Evolutionary conservation across 257 asterid genomes (phyloP), one percentile per base, ranked within the genome.

Genomic region (Ophiorrhiza pumila): DNA sequence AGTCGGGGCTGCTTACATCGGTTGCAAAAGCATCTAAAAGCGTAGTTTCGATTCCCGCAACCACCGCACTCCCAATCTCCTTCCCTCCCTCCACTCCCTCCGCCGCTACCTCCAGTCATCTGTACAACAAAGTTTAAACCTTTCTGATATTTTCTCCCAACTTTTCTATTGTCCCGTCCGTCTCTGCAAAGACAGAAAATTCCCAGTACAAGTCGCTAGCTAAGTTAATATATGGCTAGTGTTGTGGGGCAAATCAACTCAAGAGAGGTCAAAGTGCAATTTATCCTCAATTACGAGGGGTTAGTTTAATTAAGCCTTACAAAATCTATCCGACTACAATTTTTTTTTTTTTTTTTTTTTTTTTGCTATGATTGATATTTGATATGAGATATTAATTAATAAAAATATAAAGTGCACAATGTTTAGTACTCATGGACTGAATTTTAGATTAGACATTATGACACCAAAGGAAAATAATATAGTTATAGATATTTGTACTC

Each of bases 1-100:
- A 90, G 88, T 34, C 97, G 96, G 27, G 98, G 96, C 83, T 90
- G 97, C 80, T 90, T 92, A 80, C 97, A 90, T 64, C 94, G 85
- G 72, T 90, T 92, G 80, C 97, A 92, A 79, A 90, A 88, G 78
- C 91, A 82, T 83, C 96, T 83, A 80, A 90, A 90, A 31, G 97
- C 95, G 80, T 90, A 90, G 79, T 92, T 92, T 63, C 89, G 77
- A 74, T 92, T 90, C 71, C 83, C 81, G 74, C 97, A 92, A 23
- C 91, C 85, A 77, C 87, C 65, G 86, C 98, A 92, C 79, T 82
- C 92, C 96, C 98, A 90, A 82, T 92, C 97, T 71, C 97, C 96
- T 76, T 92, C 96, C 81, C 86, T 83, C 7, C 91, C 96, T 25
- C 83, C 87, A 39, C 50, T 41, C 25, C 82, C 79, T 46, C 82